Evolutionary conservation across 345 rosid species (phyloP), one percentile per base, ranked within the genome.

Genomic region (Boechera stricta): DNA sequence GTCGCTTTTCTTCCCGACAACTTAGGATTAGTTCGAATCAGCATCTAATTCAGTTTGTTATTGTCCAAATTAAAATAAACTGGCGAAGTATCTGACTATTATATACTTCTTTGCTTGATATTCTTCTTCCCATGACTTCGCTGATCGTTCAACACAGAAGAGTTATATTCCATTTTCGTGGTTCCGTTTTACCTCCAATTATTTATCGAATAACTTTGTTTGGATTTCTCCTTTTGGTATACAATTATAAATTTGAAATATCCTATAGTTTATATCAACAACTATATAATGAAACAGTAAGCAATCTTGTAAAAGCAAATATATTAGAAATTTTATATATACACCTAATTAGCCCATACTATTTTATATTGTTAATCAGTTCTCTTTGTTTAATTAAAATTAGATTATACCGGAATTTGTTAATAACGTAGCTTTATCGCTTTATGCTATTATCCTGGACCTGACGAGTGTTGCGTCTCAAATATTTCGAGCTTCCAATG

Each of bases 11-110:
- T 58, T 41, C 35, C 73, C 81, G 69, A 78, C 77, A 72, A 66
- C 81, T 65, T 72, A 58, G 69, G 77, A 78, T 78, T 72, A 72
- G 73, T 41, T 65, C 69, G 77, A 78, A 78, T 78, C 81, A 78
- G 77, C 77, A 78, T 72, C 73, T 49, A 72, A 21, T 66, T 72
- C 62, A 13, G 2, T 54, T 51, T 58, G 55, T 29, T 18, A n/a
- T 51, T 55, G 29, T 56, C 16, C 28, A 8, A 10, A 44, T 12
- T 53, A 10, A 15, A 69, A 12, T 58, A 69, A 54, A 1, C 0
- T 32, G 26, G 42, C 58, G 2, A 62, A 63, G 67, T 55, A 55
- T 64, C 38, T 65, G 45, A 77, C 67, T 47, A 64, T 71, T 36
- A 26, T 57, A 47, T 57, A 53, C 51, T 26, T 7, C 4, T 48